Evolutionary conservation across 192 early-diverging fungal species (phyloP), one percentile per base, ranked within the genome.

Genomic region (Coemansia biformis): DNA sequence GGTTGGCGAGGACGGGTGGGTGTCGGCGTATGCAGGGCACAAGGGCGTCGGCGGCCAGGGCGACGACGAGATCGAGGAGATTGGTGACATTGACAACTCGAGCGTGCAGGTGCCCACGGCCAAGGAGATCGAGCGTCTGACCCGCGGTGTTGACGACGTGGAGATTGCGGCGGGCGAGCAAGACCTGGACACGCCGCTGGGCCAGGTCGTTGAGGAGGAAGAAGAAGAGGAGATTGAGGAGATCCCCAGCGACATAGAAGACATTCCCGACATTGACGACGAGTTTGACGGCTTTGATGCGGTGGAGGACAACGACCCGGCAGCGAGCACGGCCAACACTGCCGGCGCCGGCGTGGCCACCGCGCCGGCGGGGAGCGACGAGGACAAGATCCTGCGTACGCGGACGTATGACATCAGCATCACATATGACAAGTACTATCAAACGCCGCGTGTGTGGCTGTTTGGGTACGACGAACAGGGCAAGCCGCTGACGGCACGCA

Each of bases 381-480:
- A 83, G 55, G 84, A 87, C 77, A 91, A 91, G 63, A 88, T 91
- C 57, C 71, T 91, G 51, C 83, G 80, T 43, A 88, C 88, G 11
- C 81, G 96, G 53, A 99, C 96, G 12, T 99, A 99, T 57, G 96
- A 99, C 74, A 81, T 99, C 24, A 90, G 89, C 62, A 99, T 99
- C 51, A 94, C 93, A n/a, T 99, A 99, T 71, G 96, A 99, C 82
- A 99, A 99, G 68, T 96, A 96, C 66, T 97, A 96, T 66, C 93
- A 96, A 72, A 99, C 96, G 6, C 96, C 96, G 14, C 85, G 93
- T 17, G 85, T 99, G 48, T 97, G 86, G 85, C 79, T 99, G 45
- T 95, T 89, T 81, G 96, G 96, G 11, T 99, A 96, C 65, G 91
- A 92, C 74, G 93, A 94, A 75, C 78, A 82, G 61, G 65, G 70